Percentiles rank a stretch among this genome's conserved stretches.
These are phyloP conservation scores for Penicillium sp. DNA, from an alignment of 2,329 filamentous ascomycete species.

Conservation along the genomic window DNA sequence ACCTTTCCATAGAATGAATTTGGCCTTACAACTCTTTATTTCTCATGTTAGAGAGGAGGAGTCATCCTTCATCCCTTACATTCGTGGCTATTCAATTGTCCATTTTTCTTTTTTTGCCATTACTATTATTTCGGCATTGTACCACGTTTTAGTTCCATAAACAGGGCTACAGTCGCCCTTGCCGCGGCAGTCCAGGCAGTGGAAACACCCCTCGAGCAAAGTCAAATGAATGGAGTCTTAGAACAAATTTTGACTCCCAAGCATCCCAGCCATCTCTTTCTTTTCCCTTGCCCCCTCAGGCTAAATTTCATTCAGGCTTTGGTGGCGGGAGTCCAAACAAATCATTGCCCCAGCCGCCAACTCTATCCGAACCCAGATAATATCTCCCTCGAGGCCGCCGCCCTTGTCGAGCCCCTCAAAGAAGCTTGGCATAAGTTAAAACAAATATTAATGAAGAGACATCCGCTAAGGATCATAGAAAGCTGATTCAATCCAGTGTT, in stretches of 20 bases:
- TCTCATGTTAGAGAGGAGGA: no score
- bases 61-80: no score
- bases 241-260: background rate
- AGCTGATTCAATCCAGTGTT: no score
- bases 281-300: background rate
- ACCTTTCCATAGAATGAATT: background rate
- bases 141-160: background rate
- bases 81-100: background rate
- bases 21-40: background rate
- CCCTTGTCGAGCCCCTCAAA: conserved; percentile 63
- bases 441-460: no score
- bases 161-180: background rate
- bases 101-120: background rate
- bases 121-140: background rate
- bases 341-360: conserved; percentile 24
- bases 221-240: background rate
- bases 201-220: background rate
- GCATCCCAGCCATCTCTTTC: background rate
- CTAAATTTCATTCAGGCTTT: conserved; percentile 14
- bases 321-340: conserved; percentile 27
- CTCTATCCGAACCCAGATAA: conserved; percentile 27
- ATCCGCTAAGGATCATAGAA: no score
- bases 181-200: background rate
- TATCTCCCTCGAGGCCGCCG: conserved; percentile 28
- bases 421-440: conserved; percentile 59